These are phyloP conservation scores for Lactarius pseudohatsudake DNA, from an alignment of 768 basidiomycete genomes.

Conservation along the genomic window DNA sequence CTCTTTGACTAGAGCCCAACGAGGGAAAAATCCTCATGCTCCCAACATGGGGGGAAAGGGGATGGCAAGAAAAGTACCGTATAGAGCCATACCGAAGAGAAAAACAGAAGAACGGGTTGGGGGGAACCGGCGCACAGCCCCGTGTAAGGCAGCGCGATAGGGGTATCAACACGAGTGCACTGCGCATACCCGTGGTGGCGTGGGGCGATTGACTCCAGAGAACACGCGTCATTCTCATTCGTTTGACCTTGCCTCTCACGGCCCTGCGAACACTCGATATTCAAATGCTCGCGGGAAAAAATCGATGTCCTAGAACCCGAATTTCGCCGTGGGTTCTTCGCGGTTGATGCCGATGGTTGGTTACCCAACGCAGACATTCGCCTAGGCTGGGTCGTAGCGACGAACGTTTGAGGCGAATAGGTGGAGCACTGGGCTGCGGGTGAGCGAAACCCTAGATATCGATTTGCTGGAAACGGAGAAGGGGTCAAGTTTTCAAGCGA, in stretches of 20 bases:
- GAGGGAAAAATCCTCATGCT: constrained; percentile 1
- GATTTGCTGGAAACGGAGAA: constrained; percentile 19
- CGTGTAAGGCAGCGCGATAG: constrained; percentile 21
- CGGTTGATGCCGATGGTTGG: constrained; percentile 10
- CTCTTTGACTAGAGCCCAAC: constrained; percentile 5
- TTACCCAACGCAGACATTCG: constrained; percentile 18
- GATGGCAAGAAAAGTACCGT: neutral
- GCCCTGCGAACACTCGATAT: constrained; percentile 16
- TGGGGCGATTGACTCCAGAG: constrained; percentile 17
- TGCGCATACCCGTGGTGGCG: constrained; percentile 26
- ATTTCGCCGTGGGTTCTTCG: constrained; percentile 2
- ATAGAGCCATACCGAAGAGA: constrained; percentile 4
- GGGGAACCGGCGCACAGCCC: constrained; percentile 13
- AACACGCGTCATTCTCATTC: constrained; percentile 27
- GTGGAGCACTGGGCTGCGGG: constrained; percentile 25
- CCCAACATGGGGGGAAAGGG: constrained; percentile 1
- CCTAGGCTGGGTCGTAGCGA: constrained; percentile 4
- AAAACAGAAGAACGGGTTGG: constrained; percentile 6
- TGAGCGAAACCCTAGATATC: constrained; percentile 23
- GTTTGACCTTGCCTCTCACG: constrained; percentile 21
- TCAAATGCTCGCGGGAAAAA: constrained; percentile 24
- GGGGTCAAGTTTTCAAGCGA: constrained; percentile 17
- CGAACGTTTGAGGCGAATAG: constrained; percentile 16
- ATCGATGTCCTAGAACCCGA: constrained; percentile 11
- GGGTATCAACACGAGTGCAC: constrained; percentile 25